A percentile compares a stretch with the other conserved stretches of the same genome.
phyloP scores from a whole-genome alignment of 306 rosid genomes.

The Lathyrus oleraceus region DNA sequence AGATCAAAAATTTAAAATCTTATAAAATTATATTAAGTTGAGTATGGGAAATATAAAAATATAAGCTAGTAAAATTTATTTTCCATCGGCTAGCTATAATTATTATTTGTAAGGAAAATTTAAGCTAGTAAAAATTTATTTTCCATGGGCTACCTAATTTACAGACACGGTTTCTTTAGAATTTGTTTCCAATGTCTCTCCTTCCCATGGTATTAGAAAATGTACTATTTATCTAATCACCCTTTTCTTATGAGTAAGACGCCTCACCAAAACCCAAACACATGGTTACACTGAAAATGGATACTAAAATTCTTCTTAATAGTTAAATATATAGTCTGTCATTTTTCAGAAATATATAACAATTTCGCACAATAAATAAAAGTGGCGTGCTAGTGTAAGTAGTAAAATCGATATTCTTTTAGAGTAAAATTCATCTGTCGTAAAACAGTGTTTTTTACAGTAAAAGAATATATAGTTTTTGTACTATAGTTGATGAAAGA shows the following conservation, averaged over 20 bases:
- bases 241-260: background rate
- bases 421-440: background rate
- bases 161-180: background rate
- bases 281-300: background rate
- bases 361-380: background rate
- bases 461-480: background rate
- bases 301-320: background rate
- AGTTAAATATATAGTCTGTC: background rate
- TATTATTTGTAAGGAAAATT: too few relatives aligned
- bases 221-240: slow-evolving; percentile 2
- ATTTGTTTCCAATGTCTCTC: background rate
- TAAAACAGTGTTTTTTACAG: background rate
- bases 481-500: background rate
- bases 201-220: slow-evolving; percentile 2
- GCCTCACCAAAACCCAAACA: background rate
- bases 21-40: too few relatives aligned
- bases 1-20: too few relatives aligned
- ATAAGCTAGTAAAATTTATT: too few relatives aligned
- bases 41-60: too few relatives aligned
- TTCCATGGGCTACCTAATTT: background rate
- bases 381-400: background rate
- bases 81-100: too few relatives aligned
- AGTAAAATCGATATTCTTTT: background rate
- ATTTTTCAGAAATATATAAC: background rate
- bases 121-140: too few relatives aligned